phyloP scores from a whole-genome alignment of 495 filamentous ascomycete species.

The Penicillium robsamsonii region DNA sequence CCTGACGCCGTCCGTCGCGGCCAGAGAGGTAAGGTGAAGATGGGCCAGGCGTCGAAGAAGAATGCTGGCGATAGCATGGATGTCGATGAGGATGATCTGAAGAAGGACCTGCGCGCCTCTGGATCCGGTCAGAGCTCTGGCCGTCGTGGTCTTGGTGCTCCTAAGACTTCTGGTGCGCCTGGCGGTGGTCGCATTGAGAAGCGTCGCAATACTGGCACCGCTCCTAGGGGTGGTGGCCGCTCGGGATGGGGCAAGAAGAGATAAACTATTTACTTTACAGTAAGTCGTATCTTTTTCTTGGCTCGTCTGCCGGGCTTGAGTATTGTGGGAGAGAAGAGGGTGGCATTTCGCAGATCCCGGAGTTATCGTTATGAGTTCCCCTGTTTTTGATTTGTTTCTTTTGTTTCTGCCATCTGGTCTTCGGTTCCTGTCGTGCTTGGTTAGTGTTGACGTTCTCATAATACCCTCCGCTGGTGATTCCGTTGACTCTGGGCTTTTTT shows the following conservation, averaged over 20 bases:
- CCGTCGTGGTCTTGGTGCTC: conserved; percentile 47
- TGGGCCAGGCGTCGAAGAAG: conserved; percentile 61
- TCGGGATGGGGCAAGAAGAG: conserved; percentile 15
- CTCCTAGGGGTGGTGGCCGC: conserved; percentile 4
- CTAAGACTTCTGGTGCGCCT: conserved; percentile 43
- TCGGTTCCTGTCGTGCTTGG: conserved; percentile 14
- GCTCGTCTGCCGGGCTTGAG: not conserved
- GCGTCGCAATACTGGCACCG: conserved; percentile 29
- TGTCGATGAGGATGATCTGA: conserved; percentile 54
- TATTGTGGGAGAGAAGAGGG: conserved; percentile 1
- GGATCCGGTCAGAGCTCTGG: conserved; percentile 22
- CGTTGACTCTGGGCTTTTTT: conserved; percentile 10
- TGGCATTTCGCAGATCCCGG: conserved; percentile 13
- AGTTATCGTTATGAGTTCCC: conserved; percentile 5
- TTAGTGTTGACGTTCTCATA: conserved; percentile 12
- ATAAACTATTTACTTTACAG: not conserved
- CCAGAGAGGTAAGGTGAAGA: conserved; percentile 83
- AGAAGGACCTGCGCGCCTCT: conserved; percentile 25
- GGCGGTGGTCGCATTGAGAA: conserved; percentile 41
- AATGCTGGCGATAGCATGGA: conserved; percentile 66
- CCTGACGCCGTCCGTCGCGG: conserved; percentile 79
- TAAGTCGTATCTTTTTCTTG: not conserved
- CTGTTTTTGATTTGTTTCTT: not conserved
- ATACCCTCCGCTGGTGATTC: conserved; percentile 16
- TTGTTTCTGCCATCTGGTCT: conserved; percentile 11